These are phyloP conservation scores for Delonix regia DNA, from an alignment of 306 rosid species.

Conservation along the genomic window DNA sequence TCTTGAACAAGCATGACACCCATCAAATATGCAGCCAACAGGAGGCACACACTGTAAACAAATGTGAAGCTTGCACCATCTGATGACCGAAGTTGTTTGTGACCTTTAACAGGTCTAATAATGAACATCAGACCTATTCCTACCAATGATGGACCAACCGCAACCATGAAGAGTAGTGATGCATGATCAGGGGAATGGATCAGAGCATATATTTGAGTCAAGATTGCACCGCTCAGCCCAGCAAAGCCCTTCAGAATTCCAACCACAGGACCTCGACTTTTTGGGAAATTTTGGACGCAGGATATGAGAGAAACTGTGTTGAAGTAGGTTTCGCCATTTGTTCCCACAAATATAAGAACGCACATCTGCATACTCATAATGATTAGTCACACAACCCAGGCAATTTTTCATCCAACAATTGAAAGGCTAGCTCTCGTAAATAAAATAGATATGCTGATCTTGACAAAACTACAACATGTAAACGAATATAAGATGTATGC, in stretches of 20 bases:
- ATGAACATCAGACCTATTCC: constrained; percentile 73
- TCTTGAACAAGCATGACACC: constrained; percentile 90
- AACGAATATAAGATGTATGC: neutral
- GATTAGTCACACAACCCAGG: constrained; percentile 31
- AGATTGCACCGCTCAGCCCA: constrained; percentile 89
- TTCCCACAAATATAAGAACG: constrained; percentile 79
- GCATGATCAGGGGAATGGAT: constrained; percentile 78
- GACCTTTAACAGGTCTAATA: constrained; percentile 89
- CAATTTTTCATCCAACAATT: constrained; percentile 10
- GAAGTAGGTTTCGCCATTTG: constrained; percentile 97
- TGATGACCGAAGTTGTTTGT: constrained; percentile 68
- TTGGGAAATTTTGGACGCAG: constrained; percentile 93
- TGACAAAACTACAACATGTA: neutral
- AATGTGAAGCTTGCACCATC: constrained; percentile 65
- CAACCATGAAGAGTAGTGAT: constrained; percentile 81
- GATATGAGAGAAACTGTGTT: constrained; percentile 89
- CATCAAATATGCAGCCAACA: constrained; percentile 87
- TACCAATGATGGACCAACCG: constrained; percentile 83
- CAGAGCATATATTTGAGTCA: constrained; percentile 83
- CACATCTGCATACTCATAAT: constrained; percentile 77
- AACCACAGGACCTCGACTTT: constrained; percentile 90
- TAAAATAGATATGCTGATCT: neutral
- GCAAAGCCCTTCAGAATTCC: constrained; percentile 97
- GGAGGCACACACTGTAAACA: constrained; percentile 76
- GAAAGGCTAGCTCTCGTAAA: constrained; percentile 16